These are phyloP conservation scores for Anacardium occidentale DNA, from an alignment of 345 rosid genomes.

Conservation along the genomic window DNA sequence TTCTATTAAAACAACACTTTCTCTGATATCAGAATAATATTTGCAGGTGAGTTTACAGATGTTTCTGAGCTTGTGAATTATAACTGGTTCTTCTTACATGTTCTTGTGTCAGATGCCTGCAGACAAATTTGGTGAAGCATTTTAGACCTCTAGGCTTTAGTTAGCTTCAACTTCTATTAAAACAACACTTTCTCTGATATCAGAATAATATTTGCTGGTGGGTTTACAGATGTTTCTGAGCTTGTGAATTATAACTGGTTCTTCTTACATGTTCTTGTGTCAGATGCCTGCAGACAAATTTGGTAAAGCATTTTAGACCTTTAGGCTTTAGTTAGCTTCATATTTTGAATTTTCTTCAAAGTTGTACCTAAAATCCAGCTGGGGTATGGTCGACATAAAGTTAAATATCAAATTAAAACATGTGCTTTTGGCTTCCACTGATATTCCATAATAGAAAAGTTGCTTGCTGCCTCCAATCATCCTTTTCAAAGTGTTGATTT, in stretches of 20 bases:
- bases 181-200: too few relatives aligned
- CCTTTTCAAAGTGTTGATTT: not conserved
- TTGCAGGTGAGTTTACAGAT: conserved; percentile 9
- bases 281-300: conserved; percentile 5
- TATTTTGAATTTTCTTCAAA: not conserved
- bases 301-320: not conserved
- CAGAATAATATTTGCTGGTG: too few relatives aligned
- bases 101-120: not conserved
- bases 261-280: not conserved
- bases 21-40: conserved; percentile 2
- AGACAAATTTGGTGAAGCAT: conserved; percentile 8
- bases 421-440: not conserved
- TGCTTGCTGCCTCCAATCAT: not conserved
- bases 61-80: not conserved
- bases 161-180: too few relatives aligned
- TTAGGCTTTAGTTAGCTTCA: not conserved
- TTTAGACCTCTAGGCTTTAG: not conserved
- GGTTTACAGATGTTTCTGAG: conserved; percentile 1
- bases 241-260: not conserved
- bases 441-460: not conserved
- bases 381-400: too few relatives aligned
- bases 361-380: conserved; percentile 1
- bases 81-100: not conserved
- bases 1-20: conserved; percentile 4
- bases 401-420: not conserved